These are phyloP conservation scores for Helicocarpus griseus DNA, from an alignment of 2,329 filamentous ascomycete species.

Conservation along the genomic window DNA sequence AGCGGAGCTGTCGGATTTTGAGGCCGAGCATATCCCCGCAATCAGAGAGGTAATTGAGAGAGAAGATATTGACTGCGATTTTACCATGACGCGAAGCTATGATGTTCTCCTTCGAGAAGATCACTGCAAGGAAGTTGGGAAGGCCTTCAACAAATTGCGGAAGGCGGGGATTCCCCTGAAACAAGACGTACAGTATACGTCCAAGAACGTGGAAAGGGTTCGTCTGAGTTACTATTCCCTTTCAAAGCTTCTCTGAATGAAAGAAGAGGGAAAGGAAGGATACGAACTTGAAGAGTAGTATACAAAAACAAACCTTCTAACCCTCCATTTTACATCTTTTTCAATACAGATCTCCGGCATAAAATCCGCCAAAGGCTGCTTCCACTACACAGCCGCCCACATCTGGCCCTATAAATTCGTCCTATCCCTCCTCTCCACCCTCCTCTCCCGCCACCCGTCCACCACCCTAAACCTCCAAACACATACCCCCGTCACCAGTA, in stretches of 20 bases:
- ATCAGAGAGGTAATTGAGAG: slow-evolving; percentile 31
- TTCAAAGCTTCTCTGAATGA: not conserved
- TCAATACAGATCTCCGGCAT: slow-evolving; percentile 25
- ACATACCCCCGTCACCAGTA: slow-evolving; percentile 35
- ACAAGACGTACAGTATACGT: slow-evolving; percentile 19
- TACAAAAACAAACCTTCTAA: not conserved
- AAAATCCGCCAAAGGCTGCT: slow-evolving; percentile 27
- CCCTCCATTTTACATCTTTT: not conserved
- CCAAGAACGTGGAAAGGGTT: slow-evolving; percentile 17
- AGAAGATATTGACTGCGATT: slow-evolving; percentile 36
- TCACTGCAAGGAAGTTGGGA: slow-evolving; percentile 22
- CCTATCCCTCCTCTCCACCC: slow-evolving; percentile 57
- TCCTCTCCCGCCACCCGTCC: slow-evolving; percentile 26
- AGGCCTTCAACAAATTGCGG: slow-evolving; percentile 20
- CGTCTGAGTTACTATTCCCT: not conserved
- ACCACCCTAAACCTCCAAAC: slow-evolving; percentile 45
- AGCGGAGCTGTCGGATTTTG: slow-evolving; percentile 31
- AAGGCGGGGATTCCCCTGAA: slow-evolving; percentile 18
- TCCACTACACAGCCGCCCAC: slow-evolving; percentile 23
- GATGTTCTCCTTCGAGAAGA: slow-evolving; percentile 26
- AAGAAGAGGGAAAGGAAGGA: not conserved
- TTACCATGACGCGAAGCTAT: slow-evolving; percentile 28
- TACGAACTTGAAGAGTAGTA: not conserved
- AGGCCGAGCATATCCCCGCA: slow-evolving; percentile 29
- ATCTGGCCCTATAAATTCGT: slow-evolving; percentile 70